Base-by-base conservation (phyloP, 345 rosid species). In the Acer campestre region DNA sequence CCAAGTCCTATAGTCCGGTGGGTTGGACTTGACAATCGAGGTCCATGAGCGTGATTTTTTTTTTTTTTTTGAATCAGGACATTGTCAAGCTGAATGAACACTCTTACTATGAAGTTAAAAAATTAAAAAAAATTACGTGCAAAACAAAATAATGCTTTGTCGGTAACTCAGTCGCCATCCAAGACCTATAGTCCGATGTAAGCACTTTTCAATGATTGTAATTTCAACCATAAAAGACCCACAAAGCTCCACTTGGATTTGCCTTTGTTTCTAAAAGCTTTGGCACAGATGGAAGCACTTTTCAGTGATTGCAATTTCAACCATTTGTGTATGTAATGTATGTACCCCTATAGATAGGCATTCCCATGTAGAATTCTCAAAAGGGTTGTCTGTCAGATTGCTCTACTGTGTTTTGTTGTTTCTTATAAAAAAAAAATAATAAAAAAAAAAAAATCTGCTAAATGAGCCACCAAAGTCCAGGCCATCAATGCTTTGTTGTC, bases 321-420 rank as follows among this genome's bases (percentile, higher is more conserved):
- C 20, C 66, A 72, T 18, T 12, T 11, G 61, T 59, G 40, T 13
- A 13, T 29, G 42, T 8, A 20, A 48, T 59, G 40, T 13, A 20
- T 29, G 56, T 8, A 20, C 20, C 69, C 17, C 18, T 46, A 8
- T 2, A 44, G 16, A 23, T 14, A 20, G 35, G 59, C 76, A 48
- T 6, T 46, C 18, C 67, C 53, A 59, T 61, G 56, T 1, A 2
- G 2, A 42, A n/a, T 18, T 31, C 12, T n/a, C n/a, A 11, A 51
- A 51, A 73, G 22, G 31, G 11, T 22, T 72, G 66, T 51, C 73
- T 72, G 66, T 70, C 73, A 25, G 7, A n/a, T 51, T 16, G 61
- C 40, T 27, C 31, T 2, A 53, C 2, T 59, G 6, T 3, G 53
- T 22, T 22, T 73, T 55, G 67, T 58, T 59, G 53, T 12, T 20